These are phyloP conservation scores for Neodidymelliopsis sp. DNA, from an alignment of 2,329 filamentous ascomycete species.

Conservation along the genomic window DNA sequence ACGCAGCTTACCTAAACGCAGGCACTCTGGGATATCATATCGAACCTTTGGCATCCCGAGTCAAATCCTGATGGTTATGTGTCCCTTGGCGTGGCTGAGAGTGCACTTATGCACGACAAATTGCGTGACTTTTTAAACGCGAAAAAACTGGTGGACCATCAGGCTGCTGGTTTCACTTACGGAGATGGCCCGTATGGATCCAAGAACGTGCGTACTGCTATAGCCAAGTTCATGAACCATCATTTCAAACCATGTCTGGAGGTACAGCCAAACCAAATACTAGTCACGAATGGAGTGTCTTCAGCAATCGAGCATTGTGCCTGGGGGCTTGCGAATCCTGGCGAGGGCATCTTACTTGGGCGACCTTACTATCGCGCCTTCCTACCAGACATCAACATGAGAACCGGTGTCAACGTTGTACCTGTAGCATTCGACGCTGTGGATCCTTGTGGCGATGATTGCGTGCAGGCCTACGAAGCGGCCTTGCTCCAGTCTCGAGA, in stretches of 20 bases:
- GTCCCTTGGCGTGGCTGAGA: conserved; percentile 62
- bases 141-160: conserved; percentile 38
- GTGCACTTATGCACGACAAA: conserved; percentile 59
- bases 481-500: conserved; percentile 49
- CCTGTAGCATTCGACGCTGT: conserved; percentile 54
- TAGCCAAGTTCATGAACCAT: conserved; percentile 50
- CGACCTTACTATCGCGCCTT: conserved; percentile 61
- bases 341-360: conserved; percentile 53
- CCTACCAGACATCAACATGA: conserved; percentile 54
- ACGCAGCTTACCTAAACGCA: background rate
- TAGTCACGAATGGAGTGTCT: conserved; percentile 53
- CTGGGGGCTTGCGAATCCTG: conserved; percentile 52
- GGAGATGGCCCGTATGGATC: conserved; percentile 52
- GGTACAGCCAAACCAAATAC: conserved; percentile 46
- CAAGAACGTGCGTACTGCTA: conserved; percentile 40
- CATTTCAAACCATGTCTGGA: conserved; percentile 39
- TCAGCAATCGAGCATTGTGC: conserved; percentile 53
- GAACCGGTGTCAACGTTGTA: conserved; percentile 55
- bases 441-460: conserved; percentile 55
- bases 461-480: conserved; percentile 56
- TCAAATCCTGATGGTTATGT: conserved; percentile 57
- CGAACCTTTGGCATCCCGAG: conserved; percentile 54
- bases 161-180: conserved; percentile 47
- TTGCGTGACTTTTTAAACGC: conserved; percentile 54
- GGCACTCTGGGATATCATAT: conserved; percentile 48